Conservation (phyloP, 2,329 filamentous ascomycete genomes). For the Salinomyces thailandicus region DNA sequence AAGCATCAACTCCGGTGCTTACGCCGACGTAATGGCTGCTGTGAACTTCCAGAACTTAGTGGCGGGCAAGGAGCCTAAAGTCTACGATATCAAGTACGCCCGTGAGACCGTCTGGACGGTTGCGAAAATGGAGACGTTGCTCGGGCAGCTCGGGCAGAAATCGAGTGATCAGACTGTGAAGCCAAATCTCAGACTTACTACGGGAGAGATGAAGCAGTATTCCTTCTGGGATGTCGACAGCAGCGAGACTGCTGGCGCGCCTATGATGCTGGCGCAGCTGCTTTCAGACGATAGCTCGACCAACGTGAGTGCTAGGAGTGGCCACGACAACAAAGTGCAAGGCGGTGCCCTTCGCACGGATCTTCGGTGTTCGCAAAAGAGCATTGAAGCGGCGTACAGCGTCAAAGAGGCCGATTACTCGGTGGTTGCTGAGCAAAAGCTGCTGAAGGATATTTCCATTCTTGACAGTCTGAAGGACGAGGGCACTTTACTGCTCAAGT, state of each 20-base stretch:
- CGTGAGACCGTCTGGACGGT: slow-evolving; percentile 57
- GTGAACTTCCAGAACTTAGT: slow-evolving; percentile 67
- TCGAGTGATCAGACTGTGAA: slow-evolving; percentile 24
- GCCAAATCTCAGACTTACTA: slow-evolving; percentile 35
- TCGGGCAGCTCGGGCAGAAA: slow-evolving; percentile 37
- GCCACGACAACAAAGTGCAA: slow-evolving; percentile 53
- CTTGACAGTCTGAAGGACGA: slow-evolving; percentile 58
- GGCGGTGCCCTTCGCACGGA: slow-evolving; percentile 78
- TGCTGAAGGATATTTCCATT: slow-evolving; percentile 69
- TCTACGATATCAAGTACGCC: slow-evolving; percentile 84
- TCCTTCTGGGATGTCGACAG: slow-evolving; percentile 87
- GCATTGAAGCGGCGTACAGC: slow-evolving; percentile 74
- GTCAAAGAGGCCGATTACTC: slow-evolving; percentile 68
- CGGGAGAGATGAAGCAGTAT: slow-evolving; percentile 60
- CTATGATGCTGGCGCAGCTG: slow-evolving; percentile 50
- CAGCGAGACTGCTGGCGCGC: slow-evolving; percentile 55
- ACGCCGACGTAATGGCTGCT: slow-evolving; percentile 80
- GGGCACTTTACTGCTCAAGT: slow-evolving; percentile 63
- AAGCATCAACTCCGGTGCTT: slow-evolving; percentile 72
- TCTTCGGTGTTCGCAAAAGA: slow-evolving; percentile 70
- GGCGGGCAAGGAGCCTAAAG: slow-evolving; percentile 47
- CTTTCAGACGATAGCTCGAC: slow-evolving; percentile 50
- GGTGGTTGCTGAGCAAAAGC: slow-evolving; percentile 66
- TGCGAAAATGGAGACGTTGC: slow-evolving; percentile 39
- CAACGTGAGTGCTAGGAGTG: slow-evolving; percentile 50